Conservation (phyloP, 106 monocot species). For the Apostasia shenzhenica region DNA sequence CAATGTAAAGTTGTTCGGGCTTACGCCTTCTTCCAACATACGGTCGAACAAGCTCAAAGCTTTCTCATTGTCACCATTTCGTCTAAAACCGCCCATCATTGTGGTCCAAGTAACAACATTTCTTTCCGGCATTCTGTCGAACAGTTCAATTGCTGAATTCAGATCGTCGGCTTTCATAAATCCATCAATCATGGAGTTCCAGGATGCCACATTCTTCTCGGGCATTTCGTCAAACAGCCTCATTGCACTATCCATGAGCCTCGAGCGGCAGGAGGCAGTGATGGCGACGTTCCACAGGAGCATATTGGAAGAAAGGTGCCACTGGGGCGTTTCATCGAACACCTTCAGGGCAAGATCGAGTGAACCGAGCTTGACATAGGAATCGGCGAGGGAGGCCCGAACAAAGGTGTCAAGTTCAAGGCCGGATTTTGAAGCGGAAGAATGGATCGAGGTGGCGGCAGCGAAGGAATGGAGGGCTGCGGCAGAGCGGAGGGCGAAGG, state of each 20-base stretch:
- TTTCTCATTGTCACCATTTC: conserved; percentile 8
- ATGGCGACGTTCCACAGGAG: conserved; percentile 37
- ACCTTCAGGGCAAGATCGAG: conserved; percentile 15
- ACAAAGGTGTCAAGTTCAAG: conserved; percentile 31
- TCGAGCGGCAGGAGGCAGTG: conserved; percentile 9
- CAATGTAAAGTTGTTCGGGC: conserved; percentile 19
- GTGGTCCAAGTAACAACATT: conserved; percentile 46
- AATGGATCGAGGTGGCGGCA: neutral
- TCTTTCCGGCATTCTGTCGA: conserved; percentile 22
- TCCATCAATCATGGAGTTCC: conserved; percentile 35
- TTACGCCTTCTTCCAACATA: conserved; percentile 21
- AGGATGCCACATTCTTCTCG: conserved; percentile 15
- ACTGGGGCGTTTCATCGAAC: conserved; percentile 34
- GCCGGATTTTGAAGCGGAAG: conserved; percentile 5
- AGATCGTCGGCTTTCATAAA: conserved; percentile 14
- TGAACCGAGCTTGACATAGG: conserved; percentile 19
- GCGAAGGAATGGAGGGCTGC: conserved; percentile 4
- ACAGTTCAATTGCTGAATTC: conserved; percentile 13
- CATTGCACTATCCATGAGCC: neutral
- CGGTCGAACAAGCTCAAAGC: conserved; percentile 12
- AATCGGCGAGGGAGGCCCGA: conserved; percentile 28
- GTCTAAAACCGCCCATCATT: conserved; percentile 12
- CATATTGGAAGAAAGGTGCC: conserved; percentile 14
- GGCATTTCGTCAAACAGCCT: conserved; percentile 26
- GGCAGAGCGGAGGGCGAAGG: conserved; percentile 29